phyloP scores from a whole-genome alignment of 805 yeast genomes.

The Ogataea dorogensis region DNA sequence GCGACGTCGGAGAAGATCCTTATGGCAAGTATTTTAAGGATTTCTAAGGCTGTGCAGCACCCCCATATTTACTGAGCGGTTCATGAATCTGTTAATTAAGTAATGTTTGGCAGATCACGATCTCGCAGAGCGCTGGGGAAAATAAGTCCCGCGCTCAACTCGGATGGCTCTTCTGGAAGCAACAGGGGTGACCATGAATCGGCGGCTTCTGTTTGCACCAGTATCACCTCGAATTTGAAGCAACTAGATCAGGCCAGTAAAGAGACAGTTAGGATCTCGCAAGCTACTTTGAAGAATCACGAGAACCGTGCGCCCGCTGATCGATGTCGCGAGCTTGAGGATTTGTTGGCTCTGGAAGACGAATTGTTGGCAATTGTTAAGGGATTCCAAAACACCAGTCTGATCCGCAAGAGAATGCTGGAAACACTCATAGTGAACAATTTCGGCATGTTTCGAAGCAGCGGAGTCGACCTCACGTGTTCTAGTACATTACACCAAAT shows the following conservation, averaged over 20 bases:
- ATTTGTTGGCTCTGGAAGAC: conserved; percentile 16
- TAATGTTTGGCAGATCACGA: conserved; percentile 10
- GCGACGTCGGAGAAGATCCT: conserved; percentile 53
- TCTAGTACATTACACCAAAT: conserved; percentile 30
- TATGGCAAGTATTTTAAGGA: conserved; percentile 33
- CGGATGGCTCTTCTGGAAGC: conserved; percentile 6
- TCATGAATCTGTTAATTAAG: not conserved
- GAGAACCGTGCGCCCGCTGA: not conserved
- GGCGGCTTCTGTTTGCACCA: conserved; percentile 15
- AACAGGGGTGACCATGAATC: conserved; percentile 11
- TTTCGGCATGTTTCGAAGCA: conserved; percentile 19
- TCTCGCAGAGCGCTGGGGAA: conserved; percentile 10
- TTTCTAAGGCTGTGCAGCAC: conserved; percentile 21
- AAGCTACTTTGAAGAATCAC: not conserved
- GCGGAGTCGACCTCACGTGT: conserved; percentile 22
- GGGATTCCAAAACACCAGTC: conserved; percentile 9
- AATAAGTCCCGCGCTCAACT: not conserved
- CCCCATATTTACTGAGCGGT: not conserved
- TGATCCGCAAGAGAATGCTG: conserved; percentile 14
- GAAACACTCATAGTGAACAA: conserved; percentile 15
- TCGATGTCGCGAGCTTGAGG: conserved; percentile 6
- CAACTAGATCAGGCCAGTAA: conserved; percentile 15
- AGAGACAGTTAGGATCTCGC: conserved; percentile 11
- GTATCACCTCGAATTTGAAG: conserved; percentile 18
- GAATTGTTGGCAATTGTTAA: conserved; percentile 13